Evolutionary conservation across 2,329 filamentous ascomycete genomes (phyloP), one percentile per base, ranked within the genome.

Genomic region (Dendrostoma leiphaemia): DNA sequence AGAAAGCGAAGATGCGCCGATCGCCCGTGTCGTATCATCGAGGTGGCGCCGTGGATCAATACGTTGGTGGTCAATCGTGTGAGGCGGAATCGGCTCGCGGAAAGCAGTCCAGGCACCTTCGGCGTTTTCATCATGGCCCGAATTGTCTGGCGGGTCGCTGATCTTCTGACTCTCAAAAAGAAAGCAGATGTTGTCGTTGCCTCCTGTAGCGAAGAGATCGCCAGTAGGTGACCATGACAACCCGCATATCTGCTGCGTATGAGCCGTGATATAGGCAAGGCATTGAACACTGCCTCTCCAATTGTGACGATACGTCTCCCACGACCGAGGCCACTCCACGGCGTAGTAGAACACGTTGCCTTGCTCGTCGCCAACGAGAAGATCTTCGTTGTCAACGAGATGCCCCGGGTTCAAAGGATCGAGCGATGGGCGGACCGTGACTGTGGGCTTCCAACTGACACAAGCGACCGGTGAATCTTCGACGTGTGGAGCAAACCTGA

Each of bases 161-260:
- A 93, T 74, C 37, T 82, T 79, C 45, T 80, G 77, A 3, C 82
- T 80, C 50, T 92, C 83, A 68, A 95, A 96, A 2, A 97, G 77
- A 62, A 86, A 89, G 65, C 93, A 95, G 3, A 85, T 71, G 65
- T 97, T 97, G 74, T 99, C 94, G 66, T 99, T 97, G 23, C 90
- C 91, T 6, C 94, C 92, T 4, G 90, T 91, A 13, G 90, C 91
- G 67, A 99, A 92, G 32, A 85, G 79, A 3, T 79, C 78, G 3
- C 91, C 91, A 63, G 90, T 84, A 3, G 77, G 75, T 3, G 91
- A 92, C 90, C 92, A 97, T 3, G 89, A 82, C n/a, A 99, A 76
- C 1, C 93, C 93, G 64, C 94, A 99, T 51, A 99, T 87, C 65
- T 97, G 92, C 70, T 97, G 91, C 1, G 79, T 83, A 67, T 97